phyloP scores from a whole-genome alignment of 2,329 filamentous ascomycete genomes.

The Parafenestella ontariensis region DNA sequence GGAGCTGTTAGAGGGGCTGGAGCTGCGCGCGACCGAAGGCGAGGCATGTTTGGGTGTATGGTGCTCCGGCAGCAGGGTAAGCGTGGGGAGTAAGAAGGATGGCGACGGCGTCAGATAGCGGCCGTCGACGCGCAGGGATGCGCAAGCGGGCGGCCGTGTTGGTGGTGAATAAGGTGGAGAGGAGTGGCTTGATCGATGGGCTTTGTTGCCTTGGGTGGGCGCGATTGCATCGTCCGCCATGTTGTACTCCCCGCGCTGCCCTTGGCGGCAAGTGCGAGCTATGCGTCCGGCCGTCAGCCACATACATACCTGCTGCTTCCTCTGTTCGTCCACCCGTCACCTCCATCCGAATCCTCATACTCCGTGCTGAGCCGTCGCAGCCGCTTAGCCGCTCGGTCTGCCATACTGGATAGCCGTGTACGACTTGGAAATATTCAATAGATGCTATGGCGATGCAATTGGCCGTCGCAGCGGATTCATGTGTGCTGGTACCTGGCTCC shows the following conservation, averaged over 20 bases:
- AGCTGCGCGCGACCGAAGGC: slow-evolving; percentile 48
- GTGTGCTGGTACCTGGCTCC: slow-evolving; percentile 5
- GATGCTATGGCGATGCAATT: slow-evolving; percentile 5
- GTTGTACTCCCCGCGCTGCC: slow-evolving; percentile 30
- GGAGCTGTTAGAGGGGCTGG: slow-evolving; percentile 39
- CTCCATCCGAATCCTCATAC: slow-evolving; percentile 44
- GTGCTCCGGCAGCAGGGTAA: slow-evolving; percentile 6
- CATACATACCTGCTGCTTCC: slow-evolving; percentile 40
- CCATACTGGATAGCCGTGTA: slow-evolving; percentile 22
- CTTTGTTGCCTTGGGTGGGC: slow-evolving; percentile 10
- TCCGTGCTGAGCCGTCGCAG: slow-evolving; percentile 51
- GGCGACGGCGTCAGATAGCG: slow-evolving; percentile 24
- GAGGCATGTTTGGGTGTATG: slow-evolving; percentile 40
- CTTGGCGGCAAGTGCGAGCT: slow-evolving; percentile 29
- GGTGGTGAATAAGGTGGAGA: slow-evolving; percentile 24
- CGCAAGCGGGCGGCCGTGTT: slow-evolving; percentile 25
- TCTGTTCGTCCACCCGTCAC: slow-evolving; percentile 44
- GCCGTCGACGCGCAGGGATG: slow-evolving; percentile 24
- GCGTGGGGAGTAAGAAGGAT: slow-evolving; percentile 9
- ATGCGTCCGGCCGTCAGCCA: slow-evolving; percentile 39
- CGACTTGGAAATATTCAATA: not conserved
- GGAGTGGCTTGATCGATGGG: slow-evolving; percentile 15
- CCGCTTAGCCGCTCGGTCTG: slow-evolving; percentile 47
- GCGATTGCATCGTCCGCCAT: slow-evolving; percentile 12
- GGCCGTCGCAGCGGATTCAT: slow-evolving; percentile 14